Evolutionary conservation across 1,139 yeast species (phyloP).

Genomic region (Blastobotrys elegans): DNA sequence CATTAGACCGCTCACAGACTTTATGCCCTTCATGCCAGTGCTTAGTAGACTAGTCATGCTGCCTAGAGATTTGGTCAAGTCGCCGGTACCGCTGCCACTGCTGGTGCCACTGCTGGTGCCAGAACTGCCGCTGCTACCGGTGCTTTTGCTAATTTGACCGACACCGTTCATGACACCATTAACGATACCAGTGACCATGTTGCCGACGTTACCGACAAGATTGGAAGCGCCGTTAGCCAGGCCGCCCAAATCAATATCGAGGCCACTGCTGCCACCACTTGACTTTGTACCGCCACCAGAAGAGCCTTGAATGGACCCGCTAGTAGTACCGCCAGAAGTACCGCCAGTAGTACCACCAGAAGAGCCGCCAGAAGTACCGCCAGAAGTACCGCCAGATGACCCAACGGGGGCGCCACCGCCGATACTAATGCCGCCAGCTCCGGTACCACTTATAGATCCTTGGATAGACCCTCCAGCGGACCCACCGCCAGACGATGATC

Average conservation of each 20-base stretch:
- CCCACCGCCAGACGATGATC: too few species aligned
- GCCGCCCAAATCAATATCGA: background rate
- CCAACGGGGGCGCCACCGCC: too few species aligned
- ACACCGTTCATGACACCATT: too few species aligned
- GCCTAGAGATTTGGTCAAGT: too few species aligned
- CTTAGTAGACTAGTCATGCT: background rate
- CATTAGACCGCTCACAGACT: background rate
- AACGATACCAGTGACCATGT: background rate
- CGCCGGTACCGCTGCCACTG: background rate
- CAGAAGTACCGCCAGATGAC: background rate
- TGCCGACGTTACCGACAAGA: background rate
- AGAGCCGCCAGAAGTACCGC: background rate
- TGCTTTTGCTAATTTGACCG: too few species aligned
- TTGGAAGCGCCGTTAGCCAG: background rate
- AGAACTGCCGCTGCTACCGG: background rate
- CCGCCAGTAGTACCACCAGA: background rate
- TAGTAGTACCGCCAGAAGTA: background rate
- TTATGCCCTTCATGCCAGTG: background rate
- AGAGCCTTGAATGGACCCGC: background rate
- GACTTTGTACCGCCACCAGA: slow-evolving; percentile 1
- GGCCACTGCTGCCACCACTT: background rate
- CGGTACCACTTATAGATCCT: too few species aligned
- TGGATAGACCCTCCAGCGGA: too few species aligned
- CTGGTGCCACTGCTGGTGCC: background rate
- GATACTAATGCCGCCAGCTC: too few species aligned